Evolutionary conservation across 805 yeast genomes (phyloP).

Genomic region (Barnettozyma sucrosica): DNA sequence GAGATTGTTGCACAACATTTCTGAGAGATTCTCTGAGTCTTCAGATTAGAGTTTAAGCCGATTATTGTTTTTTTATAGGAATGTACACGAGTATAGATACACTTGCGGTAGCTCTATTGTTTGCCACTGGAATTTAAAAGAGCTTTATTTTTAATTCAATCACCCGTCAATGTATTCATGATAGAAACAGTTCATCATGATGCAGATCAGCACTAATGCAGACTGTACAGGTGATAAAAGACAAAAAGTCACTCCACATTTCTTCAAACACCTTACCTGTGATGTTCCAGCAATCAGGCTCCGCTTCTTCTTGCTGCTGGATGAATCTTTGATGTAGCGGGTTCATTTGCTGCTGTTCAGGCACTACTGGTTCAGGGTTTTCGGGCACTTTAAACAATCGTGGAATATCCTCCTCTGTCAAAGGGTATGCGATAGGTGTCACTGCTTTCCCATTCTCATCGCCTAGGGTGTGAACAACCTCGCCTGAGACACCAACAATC

Average conservation of each 20-base stretch:
- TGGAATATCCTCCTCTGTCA: constrained; percentile 9
- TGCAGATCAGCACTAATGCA: neutral
- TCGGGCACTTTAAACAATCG: neutral
- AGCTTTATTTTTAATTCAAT: no score
- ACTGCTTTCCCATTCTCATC: neutral
- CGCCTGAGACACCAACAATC: neutral
- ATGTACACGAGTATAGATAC: neutral
- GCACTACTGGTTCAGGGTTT: neutral
- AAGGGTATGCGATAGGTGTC: constrained; percentile 11
- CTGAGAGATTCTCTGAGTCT: constrained; percentile 93
- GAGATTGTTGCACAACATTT: constrained; percentile 63
- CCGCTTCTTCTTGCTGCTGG: constrained; percentile 1
- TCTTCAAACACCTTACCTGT: constrained; percentile 1
- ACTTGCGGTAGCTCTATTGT: no score
- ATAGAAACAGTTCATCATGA: neutral
- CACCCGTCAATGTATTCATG: no score
- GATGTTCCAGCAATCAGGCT: constrained; percentile 7
- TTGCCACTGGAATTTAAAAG: no score
- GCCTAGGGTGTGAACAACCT: neutral
- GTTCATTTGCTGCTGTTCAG: neutral
- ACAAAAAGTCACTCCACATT: constrained; percentile 8
- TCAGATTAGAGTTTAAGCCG: constrained; percentile 53
- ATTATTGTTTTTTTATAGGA: neutral
- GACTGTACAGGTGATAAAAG: neutral
- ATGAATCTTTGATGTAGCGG: neutral